Percentiles rank a stretch among this genome's conserved stretches.
These are phyloP conservation scores for Exobasidium cylindrosporum DNA, from an alignment of 1,284 basidiomycete species.

Conservation along the genomic window DNA sequence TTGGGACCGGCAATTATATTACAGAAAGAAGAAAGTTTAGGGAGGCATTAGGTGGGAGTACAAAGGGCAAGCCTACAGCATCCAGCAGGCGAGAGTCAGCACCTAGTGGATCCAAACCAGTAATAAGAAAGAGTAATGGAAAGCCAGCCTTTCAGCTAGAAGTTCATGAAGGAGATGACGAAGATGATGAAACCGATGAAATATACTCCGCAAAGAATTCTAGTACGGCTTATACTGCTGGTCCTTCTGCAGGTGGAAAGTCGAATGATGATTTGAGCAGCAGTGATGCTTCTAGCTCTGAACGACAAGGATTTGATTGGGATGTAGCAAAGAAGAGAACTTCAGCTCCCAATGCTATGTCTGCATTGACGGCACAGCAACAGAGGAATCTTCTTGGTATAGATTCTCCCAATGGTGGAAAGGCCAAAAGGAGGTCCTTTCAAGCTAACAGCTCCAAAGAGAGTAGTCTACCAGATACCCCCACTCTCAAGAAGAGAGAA, in stretches of 20 bases:
- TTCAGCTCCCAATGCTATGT: not conserved
- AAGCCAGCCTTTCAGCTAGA: not conserved
- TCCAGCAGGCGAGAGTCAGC: not conserved
- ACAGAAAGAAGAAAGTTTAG: not conserved
- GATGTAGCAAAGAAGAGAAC: slow-evolving; percentile 26
- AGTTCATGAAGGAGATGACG: not conserved
- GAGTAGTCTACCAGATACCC: not conserved
- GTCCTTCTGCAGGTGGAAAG: slow-evolving; percentile 26
- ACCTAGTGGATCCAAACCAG: not conserved
- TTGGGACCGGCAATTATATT: not conserved
- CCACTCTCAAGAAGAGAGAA: not conserved
- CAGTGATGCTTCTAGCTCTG: slow-evolving; percentile 26
- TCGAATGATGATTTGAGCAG: slow-evolving; percentile 23
- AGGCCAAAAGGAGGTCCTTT: not conserved
- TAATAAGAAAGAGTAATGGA: not conserved
- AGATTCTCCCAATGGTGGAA: not conserved
- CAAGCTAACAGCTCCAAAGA: not conserved
- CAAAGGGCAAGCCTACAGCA: not conserved
- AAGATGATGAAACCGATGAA: not conserved
- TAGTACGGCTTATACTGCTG: slow-evolving; percentile 35
- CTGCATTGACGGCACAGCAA: not conserved
- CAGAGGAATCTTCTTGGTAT: too few species aligned
- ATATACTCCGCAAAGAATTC: slow-evolving; percentile 15
- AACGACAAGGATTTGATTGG: slow-evolving; percentile 36
- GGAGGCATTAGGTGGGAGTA: not conserved